Conservation (phyloP, 2,329 filamentous ascomycete genomes). For the Cladosporium sp. region DNA sequence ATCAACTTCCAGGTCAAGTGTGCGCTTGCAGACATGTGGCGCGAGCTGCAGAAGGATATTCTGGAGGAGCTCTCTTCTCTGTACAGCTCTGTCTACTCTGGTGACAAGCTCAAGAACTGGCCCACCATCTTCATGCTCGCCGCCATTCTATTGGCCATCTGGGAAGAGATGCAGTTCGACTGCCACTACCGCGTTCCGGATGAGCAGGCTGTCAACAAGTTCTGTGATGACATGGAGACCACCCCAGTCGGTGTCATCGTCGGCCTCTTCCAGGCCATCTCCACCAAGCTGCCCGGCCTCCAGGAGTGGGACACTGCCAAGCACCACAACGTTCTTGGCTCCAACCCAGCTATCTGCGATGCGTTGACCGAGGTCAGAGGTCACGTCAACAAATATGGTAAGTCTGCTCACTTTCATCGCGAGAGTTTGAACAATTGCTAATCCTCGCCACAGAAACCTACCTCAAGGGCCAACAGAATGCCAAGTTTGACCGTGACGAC, state of each 20-base stretch:
- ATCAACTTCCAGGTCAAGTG: constrained; percentile 99
- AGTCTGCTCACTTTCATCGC: constrained; percentile 40
- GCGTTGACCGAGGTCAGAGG: constrained; percentile 94
- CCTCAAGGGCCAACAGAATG: constrained; percentile 73
- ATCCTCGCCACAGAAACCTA: constrained; percentile 69
- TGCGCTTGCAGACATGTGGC: constrained; percentile 96
- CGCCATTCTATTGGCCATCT: constrained; percentile 87
- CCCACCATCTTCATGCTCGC: constrained; percentile 98
- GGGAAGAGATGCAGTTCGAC: constrained; percentile 99
- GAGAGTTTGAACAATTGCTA: constrained; percentile 12
- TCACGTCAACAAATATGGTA: constrained; percentile 92
- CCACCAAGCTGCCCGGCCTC: constrained; percentile 89
- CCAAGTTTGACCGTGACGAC: constrained; percentile 85
- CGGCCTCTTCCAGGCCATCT: constrained; percentile 95
- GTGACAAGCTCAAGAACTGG: constrained; percentile 98
- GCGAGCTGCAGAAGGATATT: constrained; percentile 92
- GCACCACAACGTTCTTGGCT: constrained; percentile 86
- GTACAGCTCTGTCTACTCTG: constrained; percentile 97
- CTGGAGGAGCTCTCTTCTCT: constrained; percentile 87
- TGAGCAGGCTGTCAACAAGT: constrained; percentile 80
- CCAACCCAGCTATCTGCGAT: constrained; percentile 88
- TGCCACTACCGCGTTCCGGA: constrained; percentile 94
- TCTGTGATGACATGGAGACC: constrained; percentile 95
- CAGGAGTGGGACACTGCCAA: constrained; percentile 91
- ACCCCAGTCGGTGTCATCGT: constrained; percentile 95